Conservation (phyloP, 176 grass and related monocot species). For the Triticum aestivum region IWGSC_CS_RefSeq_v2.1 NC_057808.1:416276305-416276804, state of each 20-base stretch:
- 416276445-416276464: conserved; percentile 11
- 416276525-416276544: conserved; percentile 63
- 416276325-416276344: conserved; percentile 9
- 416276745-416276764: conserved; percentile 41
- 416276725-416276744: conserved; percentile 47
- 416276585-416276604: conserved; percentile 74
- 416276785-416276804: conserved; percentile 52
- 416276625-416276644: conserved; percentile 47
- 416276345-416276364: no score
- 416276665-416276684: conserved; percentile 49
- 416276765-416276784: conserved; percentile 50
- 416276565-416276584: conserved; percentile 93
- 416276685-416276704: conserved; percentile 68
- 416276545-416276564: conserved; percentile 79
- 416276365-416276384: no score
- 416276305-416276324: conserved; percentile 86
- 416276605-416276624: conserved; percentile 80
- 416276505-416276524: conserved; percentile 65
- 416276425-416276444: no score
- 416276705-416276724: conserved; percentile 63
- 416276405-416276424: no score
- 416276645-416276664: conserved; percentile 53
- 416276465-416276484: conserved; percentile 49
- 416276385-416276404: no score
- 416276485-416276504: conserved; percentile 56